Percentiles rank a stretch among this genome's conserved stretches.
These are phyloP conservation scores for Thelonectria discophora DNA, from an alignment of 2,329 filamentous ascomycete genomes.

Conservation along the genomic window DNA sequence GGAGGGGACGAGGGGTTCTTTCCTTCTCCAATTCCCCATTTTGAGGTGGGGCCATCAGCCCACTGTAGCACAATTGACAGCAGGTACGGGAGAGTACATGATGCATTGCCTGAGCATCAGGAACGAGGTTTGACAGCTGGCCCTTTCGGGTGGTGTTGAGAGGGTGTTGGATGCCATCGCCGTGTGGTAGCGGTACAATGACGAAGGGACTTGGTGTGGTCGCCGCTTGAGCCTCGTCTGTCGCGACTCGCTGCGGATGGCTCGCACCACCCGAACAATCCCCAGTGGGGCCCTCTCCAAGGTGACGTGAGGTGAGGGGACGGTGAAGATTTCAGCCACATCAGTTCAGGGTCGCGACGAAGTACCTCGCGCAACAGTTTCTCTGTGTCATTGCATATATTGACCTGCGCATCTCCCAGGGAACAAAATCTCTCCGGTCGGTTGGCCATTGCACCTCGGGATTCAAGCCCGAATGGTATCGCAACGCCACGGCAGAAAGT, in stretches of 20 bases:
- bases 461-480: background rate
- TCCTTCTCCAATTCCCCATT: slow-evolving; percentile 19
- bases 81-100: background rate
- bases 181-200: no score
- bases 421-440: background rate
- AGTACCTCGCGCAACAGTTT: slow-evolving; percentile 7
- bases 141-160: background rate
- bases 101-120: background rate
- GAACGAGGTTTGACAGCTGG: slow-evolving; percentile 12
- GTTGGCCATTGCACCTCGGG: background rate
- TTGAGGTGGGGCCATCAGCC: slow-evolving; percentile 21
- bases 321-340: slow-evolving; percentile 24
- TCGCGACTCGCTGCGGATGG: background rate
- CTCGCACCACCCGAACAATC: slow-evolving; percentile 11
- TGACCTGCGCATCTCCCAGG: background rate
- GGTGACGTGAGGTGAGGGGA: slow-evolving; percentile 9
- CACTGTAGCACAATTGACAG: slow-evolving; percentile 8
- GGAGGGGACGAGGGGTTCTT: slow-evolving; percentile 12
- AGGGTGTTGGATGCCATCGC: background rate
- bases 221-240: no score
- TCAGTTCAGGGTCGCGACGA: background rate
- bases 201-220: background rate
- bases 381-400: background rate
- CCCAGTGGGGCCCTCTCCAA: slow-evolving; percentile 1
- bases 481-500: background rate